Evolutionary conservation across 768 basidiomycete species (phyloP), one percentile per base, ranked within the genome.

Genomic region (Xerocomellus amylosporus): DNA sequence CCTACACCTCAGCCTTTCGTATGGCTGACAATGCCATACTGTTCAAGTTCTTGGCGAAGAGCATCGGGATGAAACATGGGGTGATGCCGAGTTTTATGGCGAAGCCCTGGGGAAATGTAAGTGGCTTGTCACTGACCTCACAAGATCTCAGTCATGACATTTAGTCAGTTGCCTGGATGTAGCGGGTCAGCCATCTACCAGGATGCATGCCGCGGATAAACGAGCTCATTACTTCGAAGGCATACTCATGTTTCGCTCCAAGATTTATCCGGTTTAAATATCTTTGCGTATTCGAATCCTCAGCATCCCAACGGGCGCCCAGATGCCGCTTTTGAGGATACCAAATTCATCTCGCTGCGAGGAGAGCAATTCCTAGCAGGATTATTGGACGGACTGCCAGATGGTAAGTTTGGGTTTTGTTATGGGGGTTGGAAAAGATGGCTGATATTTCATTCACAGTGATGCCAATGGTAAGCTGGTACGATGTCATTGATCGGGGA

Each of bases 51-150:
- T 71, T 90, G 14, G 90, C 92, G 3, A 98, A 98, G 77, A 92
- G 92, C 55, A 74, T 96, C 2, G 96, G 96, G 0, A 90, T 97
- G 81, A 84, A 87, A 67, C 79, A 89, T 59, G 90, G 88, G 9
- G 77, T 99, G 51, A 81, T 93, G 37, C 96, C 97, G 2, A 96
- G 92, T 55, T 99, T 99, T 73, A 98, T 98, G 96, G 94, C 95
- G 0, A 98, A 98, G 64, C 95, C 95, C 24, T 97, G 92, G 90
- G 87, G 86, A 31, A 86, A 92, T 64, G 93, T 94, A 65, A 66
- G 87, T 75, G 13, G 33, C 8, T 53, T 45, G 3, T 22, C 28
- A 37, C 6, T 30, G 6, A 51, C 17, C 39, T 37, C 33, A 19
- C 33, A 26, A 45, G 45, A 33, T 64, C 41, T 53, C 30, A 8